Percentiles rank a stretch among this genome's conserved stretches.
Conservation (phyloP, 176 grass and related monocot genomes). For the Triticum timopheevii region DNA sequence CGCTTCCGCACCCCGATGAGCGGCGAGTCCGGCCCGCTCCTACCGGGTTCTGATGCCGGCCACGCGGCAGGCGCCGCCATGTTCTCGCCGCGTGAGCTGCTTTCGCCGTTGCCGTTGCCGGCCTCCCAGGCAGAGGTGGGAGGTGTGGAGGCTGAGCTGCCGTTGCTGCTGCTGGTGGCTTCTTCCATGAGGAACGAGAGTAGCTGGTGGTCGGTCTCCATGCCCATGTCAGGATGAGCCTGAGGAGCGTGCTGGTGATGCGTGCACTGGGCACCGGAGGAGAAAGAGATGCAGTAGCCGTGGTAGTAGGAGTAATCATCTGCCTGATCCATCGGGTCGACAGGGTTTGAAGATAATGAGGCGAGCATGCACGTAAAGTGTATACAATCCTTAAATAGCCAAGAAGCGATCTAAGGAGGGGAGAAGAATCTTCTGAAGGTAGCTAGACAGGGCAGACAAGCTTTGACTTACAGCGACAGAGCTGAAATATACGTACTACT, state of each 20-base stretch:
- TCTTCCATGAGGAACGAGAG: not conserved
- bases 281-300: not conserved
- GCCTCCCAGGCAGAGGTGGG: not conserved
- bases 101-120: not conserved
- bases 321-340: not conserved
- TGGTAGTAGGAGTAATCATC: not conserved
- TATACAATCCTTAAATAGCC: conserved; percentile 9
- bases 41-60: not conserved
- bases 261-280: not conserved
- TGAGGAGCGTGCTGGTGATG: not conserved
- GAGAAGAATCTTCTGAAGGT: not conserved
- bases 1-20: conserved; percentile 43
- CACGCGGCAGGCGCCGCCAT: not conserved
- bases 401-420: not conserved
- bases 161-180: not conserved
- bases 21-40: not conserved
- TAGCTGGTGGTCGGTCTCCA: not conserved
- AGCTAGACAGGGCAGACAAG: not conserved
- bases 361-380: not conserved
- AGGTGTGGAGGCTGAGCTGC: not conserved
- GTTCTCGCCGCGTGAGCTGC: not conserved
- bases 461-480: not conserved
- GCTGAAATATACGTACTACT: not conserved
- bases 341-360: not conserved
- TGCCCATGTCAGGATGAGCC: not conserved